Conservation (phyloP, 2,329 filamentous ascomycete species). For the Dichotomopilus funicola region DNA sequence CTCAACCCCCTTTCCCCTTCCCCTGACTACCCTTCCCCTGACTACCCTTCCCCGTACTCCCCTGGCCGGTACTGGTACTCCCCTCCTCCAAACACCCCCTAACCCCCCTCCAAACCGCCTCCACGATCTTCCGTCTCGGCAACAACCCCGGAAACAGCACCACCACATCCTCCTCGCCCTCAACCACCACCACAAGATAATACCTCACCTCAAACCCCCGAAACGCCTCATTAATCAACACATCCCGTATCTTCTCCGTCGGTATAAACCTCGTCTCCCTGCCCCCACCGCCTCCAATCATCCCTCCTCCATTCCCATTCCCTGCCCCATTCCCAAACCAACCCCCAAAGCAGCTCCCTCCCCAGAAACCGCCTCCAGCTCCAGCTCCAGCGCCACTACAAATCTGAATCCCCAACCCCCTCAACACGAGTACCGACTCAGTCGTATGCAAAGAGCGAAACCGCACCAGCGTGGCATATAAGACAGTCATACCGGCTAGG, state of each 20-base stretch:
- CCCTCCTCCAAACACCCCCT: conserved; percentile 75
- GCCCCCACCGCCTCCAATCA: conserved; percentile 18
- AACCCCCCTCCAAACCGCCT: conserved; percentile 84
- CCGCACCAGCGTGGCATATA: conserved; percentile 38
- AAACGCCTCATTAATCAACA: conserved; percentile 93
- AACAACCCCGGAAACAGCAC: conserved; percentile 88
- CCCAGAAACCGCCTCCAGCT: not conserved
- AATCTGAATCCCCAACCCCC: conserved; percentile 86
- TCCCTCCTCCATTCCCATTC: conserved; percentile 28
- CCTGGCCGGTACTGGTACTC: conserved; percentile 2
- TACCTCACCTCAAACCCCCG: conserved; percentile 84
- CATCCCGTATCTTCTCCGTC: conserved; percentile 84
- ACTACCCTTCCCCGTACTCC: conserved; percentile 27
- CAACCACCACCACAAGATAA: conserved; percentile 83
- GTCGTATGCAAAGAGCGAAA: conserved; percentile 46
- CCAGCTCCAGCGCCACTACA: conserved; percentile 31
- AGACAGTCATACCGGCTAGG: conserved; percentile 30
- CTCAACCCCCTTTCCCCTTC: conserved; percentile 21
- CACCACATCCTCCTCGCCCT: conserved; percentile 79
- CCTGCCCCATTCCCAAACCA: not conserved
- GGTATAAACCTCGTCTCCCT: conserved; percentile 61
- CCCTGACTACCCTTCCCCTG: conserved; percentile 26
- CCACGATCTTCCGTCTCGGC: conserved; percentile 67
- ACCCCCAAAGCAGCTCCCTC: not conserved
- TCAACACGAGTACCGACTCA: conserved; percentile 82